A percentile compares a stretch with the other conserved stretches of the same genome.
phyloP scores from a whole-genome alignment of 2,329 filamentous ascomycete genomes.

The Sarocladium kiliense region DNA sequence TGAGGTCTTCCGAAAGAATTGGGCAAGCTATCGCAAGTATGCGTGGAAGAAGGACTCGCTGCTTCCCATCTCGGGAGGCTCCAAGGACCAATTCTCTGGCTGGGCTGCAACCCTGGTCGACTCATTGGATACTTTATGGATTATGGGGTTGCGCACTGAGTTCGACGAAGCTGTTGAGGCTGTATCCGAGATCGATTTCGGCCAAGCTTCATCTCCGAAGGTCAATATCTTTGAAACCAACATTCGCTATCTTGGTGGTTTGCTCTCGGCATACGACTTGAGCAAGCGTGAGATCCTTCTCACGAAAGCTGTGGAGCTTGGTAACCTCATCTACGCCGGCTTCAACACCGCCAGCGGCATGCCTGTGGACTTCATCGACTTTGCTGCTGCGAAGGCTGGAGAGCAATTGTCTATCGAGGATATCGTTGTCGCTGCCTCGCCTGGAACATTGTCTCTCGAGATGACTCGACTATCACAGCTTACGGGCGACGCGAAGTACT shows the following conservation, averaged over 20 bases:
- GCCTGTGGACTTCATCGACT: conserved; percentile 63
- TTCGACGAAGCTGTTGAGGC: conserved; percentile 59
- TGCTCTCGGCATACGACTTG: conserved; percentile 54
- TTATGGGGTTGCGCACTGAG: conserved; percentile 61
- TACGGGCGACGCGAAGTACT: conserved; percentile 64
- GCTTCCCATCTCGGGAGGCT: conserved; percentile 46
- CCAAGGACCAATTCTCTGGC: conserved; percentile 56
- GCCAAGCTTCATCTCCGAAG: conserved; percentile 35
- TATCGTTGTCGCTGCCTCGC: conserved; percentile 62
- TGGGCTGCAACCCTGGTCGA: conserved; percentile 67
- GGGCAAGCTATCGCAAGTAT: conserved; percentile 54
- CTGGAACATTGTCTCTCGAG: conserved; percentile 73
- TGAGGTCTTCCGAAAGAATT: conserved; percentile 33
- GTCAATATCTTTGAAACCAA: conserved; percentile 79
- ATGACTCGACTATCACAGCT: conserved; percentile 79
- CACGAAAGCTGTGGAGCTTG: conserved; percentile 61
- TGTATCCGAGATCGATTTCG: conserved; percentile 56
- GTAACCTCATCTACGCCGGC: conserved; percentile 67
- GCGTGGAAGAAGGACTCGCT: conserved; percentile 64
- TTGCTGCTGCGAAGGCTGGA: conserved; percentile 42
- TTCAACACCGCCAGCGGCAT: conserved; percentile 74
- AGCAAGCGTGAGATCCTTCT: conserved; percentile 55
- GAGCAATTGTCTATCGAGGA: conserved; percentile 52
- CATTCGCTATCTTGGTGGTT: conserved; percentile 78
- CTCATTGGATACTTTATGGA: conserved; percentile 66